These are phyloP conservation scores for Xylariaceae sp. DNA, from an alignment of 2,329 filamentous ascomycete genomes.

Conservation along the genomic window DNA sequence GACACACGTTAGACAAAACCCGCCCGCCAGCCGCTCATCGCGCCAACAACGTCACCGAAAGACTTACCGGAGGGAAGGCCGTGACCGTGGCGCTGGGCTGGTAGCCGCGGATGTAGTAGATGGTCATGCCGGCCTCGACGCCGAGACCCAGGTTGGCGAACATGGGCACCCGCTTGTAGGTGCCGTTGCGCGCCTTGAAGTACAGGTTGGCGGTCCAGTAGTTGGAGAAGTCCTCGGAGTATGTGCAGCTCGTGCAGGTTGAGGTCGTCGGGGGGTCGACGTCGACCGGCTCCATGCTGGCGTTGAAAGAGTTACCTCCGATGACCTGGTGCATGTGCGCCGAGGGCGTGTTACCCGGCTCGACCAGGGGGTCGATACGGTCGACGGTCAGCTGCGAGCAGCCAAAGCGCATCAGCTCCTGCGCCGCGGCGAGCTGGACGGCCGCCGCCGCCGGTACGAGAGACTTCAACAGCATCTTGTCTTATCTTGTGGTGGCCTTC, in stretches of 20 bases:
- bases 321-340: slow-evolving; percentile 39
- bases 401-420: slow-evolving; percentile 42
- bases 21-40: too few species aligned
- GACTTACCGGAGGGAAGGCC: slow-evolving; percentile 35
- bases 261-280: slow-evolving; percentile 33
- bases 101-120: slow-evolving; percentile 40
- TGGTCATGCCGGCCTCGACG: slow-evolving; percentile 36
- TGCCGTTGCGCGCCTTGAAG: slow-evolving; percentile 38
- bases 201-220: slow-evolving; percentile 40
- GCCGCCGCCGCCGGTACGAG: slow-evolving; percentile 34
- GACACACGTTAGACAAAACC: too few species aligned
- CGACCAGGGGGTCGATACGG: slow-evolving; percentile 36
- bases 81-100: slow-evolving; percentile 33
- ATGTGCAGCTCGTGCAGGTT: slow-evolving; percentile 37
- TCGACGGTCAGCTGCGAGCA: slow-evolving; percentile 42
- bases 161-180: slow-evolving; percentile 38
- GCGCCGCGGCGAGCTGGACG: slow-evolving; percentile 33
- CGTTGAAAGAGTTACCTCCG: slow-evolving; percentile 39
- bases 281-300: slow-evolving; percentile 32
- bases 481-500: too few species aligned
- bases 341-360: slow-evolving; percentile 36
- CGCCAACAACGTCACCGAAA: too few species aligned
- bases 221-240: slow-evolving; percentile 39
- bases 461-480: slow-evolving; percentile 36
- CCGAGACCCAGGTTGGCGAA: slow-evolving; percentile 35